Evolutionary conservation across 805 yeast species (phyloP).

Genomic region (Saturnispora kantuleensis): DNA sequence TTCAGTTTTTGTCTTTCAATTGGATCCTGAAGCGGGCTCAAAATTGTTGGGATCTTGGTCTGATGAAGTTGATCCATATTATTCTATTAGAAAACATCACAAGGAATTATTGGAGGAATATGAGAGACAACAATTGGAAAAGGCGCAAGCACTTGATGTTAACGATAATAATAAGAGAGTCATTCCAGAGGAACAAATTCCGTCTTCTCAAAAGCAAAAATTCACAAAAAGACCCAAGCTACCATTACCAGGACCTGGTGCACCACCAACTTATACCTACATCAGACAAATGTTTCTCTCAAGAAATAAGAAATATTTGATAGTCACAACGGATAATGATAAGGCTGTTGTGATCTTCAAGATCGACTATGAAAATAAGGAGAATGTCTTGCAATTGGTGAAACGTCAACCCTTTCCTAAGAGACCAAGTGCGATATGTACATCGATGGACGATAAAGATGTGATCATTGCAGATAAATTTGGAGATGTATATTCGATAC

Average conservation of each 20-base stretch:
- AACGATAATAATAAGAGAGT: slow-evolving; percentile 12
- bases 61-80: slow-evolving; percentile 45
- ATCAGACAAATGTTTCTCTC: slow-evolving; percentile 54
- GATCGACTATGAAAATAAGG: slow-evolving; percentile 20
- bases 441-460: slow-evolving; percentile 38
- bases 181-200: slow-evolving; percentile 12
- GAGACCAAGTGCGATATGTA: slow-evolving; percentile 78
- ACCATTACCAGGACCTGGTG: slow-evolving; percentile 59
- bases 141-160: slow-evolving; percentile 17
- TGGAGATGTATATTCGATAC: slow-evolving; percentile 79
- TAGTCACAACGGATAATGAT: slow-evolving; percentile 73
- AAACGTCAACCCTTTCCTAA: slow-evolving; percentile 79
- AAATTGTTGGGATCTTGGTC: slow-evolving; percentile 48
- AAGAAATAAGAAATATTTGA: slow-evolving; percentile 42
- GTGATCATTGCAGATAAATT: slow-evolving; percentile 85
- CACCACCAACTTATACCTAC: slow-evolving; percentile 56
- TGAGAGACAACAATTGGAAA: slow-evolving; percentile 17
- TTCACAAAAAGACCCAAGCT: slow-evolving; percentile 36
- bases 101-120: slow-evolving; percentile 29
- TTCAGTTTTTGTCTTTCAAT: slow-evolving; percentile 42
- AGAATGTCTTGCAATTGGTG: slow-evolving; percentile 37
- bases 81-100: slow-evolving; percentile 38
- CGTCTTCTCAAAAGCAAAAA: slow-evolving; percentile 23
- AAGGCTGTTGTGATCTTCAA: slow-evolving; percentile 66
- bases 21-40: slow-evolving; percentile 29